Percentiles rank a stretch among this genome's conserved stretches.
These are phyloP conservation scores for Glycyrrhiza uralensis DNA, from an alignment of 306 rosid genomes.

Conservation along the genomic window DNA sequence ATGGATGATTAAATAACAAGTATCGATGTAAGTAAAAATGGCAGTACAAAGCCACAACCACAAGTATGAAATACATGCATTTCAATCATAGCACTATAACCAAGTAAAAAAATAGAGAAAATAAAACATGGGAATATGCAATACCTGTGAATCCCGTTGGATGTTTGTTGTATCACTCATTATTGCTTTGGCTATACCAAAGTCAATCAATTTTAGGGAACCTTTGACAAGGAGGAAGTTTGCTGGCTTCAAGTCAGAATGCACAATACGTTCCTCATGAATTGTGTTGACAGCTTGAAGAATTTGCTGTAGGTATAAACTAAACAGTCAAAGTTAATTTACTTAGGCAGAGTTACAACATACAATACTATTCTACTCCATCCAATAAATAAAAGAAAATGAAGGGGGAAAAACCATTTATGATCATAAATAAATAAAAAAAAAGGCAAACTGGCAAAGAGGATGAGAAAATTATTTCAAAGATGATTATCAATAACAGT, in stretches of 20 bases:
- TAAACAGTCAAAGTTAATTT: slow-evolving; percentile 20
- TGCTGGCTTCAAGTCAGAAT: slow-evolving; percentile 96
- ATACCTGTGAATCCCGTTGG: slow-evolving; percentile 93
- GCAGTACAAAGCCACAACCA: too few species aligned
- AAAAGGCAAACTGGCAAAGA: background rate
- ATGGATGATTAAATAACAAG: background rate
- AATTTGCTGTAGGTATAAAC: slow-evolving; percentile 65
- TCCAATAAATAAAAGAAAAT: slow-evolving; percentile 1
- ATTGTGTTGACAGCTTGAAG: slow-evolving; percentile 89
- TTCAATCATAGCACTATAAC: background rate
- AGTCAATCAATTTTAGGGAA: slow-evolving; percentile 86
- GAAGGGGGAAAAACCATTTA: background rate
- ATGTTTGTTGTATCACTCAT: slow-evolving; percentile 94
- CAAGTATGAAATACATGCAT: background rate
- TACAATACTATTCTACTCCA: background rate
- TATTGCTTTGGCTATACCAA: slow-evolving; percentile 96
- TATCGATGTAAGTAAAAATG: background rate
- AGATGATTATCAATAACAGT: background rate
- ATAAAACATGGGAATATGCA: background rate
- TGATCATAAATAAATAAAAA: background rate
- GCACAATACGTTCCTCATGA: slow-evolving; percentile 90
- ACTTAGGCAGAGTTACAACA: background rate
- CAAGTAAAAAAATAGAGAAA: background rate
- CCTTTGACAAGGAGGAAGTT: slow-evolving; percentile 95
- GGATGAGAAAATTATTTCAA: background rate